These are phyloP conservation scores for Tremellales sp. DNA, from an alignment of 1,284 basidiomycete species.

Conservation along the genomic window DNA sequence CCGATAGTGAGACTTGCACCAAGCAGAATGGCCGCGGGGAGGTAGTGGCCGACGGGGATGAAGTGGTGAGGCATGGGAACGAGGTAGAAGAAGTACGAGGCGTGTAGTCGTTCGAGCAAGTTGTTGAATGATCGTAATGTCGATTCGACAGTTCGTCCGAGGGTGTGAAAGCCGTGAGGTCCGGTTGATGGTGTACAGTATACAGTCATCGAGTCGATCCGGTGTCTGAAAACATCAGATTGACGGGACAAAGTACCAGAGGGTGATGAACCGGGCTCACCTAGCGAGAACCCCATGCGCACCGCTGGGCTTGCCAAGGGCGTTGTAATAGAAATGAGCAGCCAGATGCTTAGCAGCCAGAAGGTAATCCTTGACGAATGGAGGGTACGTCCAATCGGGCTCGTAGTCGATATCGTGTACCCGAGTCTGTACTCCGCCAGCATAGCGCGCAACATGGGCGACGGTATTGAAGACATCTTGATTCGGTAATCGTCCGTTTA, in stretches of 20 bases:
- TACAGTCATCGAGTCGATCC: slow-evolving; percentile 89
- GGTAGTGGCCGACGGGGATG: slow-evolving; percentile 81
- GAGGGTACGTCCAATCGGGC: not conserved
- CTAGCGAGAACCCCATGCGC: slow-evolving; percentile 51
- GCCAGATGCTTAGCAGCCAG: slow-evolving; percentile 31
- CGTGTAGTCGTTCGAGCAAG: slow-evolving; percentile 85
- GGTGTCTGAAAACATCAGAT: slow-evolving; percentile 58
- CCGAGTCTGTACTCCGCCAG: slow-evolving; percentile 66
- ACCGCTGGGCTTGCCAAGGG: slow-evolving; percentile 44
- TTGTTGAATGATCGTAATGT: slow-evolving; percentile 85
- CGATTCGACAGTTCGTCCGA: slow-evolving; percentile 83
- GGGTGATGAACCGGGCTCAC: slow-evolving; percentile 18
- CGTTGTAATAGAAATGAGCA: slow-evolving; percentile 39
- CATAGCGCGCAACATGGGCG: slow-evolving; percentile 65
- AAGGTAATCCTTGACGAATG: slow-evolving; percentile 15
- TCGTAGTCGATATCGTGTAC: slow-evolving; percentile 70
- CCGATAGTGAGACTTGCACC: slow-evolving; percentile 76
- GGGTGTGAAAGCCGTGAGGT: slow-evolving; percentile 89
- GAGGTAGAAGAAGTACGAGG: slow-evolving; percentile 93
- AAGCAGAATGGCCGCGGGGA: slow-evolving; percentile 77
- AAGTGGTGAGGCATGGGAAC: slow-evolving; percentile 70
- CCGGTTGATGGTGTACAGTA: slow-evolving; percentile 82
- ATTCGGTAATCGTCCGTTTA: slow-evolving; percentile 92
- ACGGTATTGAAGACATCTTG: slow-evolving; percentile 90
- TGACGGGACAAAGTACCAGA: not conserved